Base-by-base conservation (phyloP, 768 basidiomycete genomes). In the Tricholoma matsutake region DNA sequence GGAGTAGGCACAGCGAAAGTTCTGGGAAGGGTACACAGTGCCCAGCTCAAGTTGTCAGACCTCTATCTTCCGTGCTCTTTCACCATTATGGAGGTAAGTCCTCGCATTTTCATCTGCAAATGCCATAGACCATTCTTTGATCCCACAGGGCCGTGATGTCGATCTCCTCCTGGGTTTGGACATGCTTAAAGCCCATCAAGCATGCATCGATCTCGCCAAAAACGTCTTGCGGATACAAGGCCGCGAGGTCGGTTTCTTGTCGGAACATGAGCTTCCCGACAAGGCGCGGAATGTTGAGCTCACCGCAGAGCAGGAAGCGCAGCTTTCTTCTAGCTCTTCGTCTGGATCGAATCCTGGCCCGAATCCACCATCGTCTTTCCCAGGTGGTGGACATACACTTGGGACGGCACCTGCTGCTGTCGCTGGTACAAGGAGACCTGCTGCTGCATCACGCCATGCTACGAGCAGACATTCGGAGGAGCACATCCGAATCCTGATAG, bases 161-260 rank as follows among this genome's bases (percentile, higher is more conserved):
- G 96, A 98, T 69, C 86, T 99, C n/a, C 79, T 99, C 3, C 88
- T 99, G 43, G 97, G 97, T 6, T 83, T 99, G n/a, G 97, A 99
- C 81, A 98, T 98, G 97, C 85, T 98, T 62, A 98, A 94, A 74
- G 92, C 95, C 0, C 92, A 98, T 72, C 95, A 97, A 70, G 96
- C 95, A 5, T 92, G 88, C 69, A 98, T 99, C 72, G 97, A 99
- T 74, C 84, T 99, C 22, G 81, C 88, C 66, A 94, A 94, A 73
- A 86, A 87, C 64, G 91, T 91, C 11, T 85, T 99, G 20, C 84
- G 94, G n/a, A 98, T 99, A 54, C 92, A 94, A 77, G 89, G 86
- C 16, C 84, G 92, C 13, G 93, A 97, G 73, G 88, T 99, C 8
- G 74, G 75, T 16, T 99, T 99, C 80, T 78, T 99, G 4, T 73